Evolutionary conservation across 441 rosid genomes (phyloP).

Genomic region (Adansonia gregorii): DNA sequence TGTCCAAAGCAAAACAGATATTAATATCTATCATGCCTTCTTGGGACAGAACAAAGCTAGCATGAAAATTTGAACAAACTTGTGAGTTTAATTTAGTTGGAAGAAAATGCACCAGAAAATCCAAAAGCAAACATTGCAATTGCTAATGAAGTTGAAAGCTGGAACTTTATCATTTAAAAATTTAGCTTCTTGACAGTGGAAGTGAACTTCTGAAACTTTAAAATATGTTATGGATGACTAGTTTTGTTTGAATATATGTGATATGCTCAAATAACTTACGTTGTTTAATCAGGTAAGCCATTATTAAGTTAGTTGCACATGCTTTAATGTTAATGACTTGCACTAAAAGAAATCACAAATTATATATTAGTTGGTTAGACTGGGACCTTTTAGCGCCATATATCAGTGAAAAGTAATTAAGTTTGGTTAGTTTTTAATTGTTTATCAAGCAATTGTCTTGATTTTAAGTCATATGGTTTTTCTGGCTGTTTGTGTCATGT

Average conservation of each 20-base stretch:
- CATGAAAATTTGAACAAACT: constrained; percentile 1
- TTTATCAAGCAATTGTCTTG: neutral
- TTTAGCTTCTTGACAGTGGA: neutral
- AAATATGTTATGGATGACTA: neutral
- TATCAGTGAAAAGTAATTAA: neutral
- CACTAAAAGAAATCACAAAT: constrained; percentile 10
- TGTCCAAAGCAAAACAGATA: constrained; percentile 42
- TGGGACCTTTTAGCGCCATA: neutral
- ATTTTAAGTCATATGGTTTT: neutral
- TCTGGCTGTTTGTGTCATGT: neutral
- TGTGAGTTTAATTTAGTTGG: constrained; percentile 12
- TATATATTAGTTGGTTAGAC: neutral
- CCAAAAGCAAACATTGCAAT: neutral
- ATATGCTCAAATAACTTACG: constrained; percentile 12
- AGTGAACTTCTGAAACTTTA: neutral
- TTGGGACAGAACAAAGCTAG: neutral
- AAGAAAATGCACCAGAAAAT: neutral
- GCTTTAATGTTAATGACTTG: constrained; percentile 8
- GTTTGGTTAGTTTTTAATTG: constrained; percentile 5
- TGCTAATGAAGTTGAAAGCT: neutral
- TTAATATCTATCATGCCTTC: neutral
- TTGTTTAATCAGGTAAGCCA: neutral
- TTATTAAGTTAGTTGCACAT: constrained; percentile 8
- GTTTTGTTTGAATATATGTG: neutral
- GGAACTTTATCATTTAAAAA: constrained; percentile 1